Base-by-base conservation (phyloP, 2,329 filamentous ascomycete species). In the Lachnellula hyalina region DNA sequence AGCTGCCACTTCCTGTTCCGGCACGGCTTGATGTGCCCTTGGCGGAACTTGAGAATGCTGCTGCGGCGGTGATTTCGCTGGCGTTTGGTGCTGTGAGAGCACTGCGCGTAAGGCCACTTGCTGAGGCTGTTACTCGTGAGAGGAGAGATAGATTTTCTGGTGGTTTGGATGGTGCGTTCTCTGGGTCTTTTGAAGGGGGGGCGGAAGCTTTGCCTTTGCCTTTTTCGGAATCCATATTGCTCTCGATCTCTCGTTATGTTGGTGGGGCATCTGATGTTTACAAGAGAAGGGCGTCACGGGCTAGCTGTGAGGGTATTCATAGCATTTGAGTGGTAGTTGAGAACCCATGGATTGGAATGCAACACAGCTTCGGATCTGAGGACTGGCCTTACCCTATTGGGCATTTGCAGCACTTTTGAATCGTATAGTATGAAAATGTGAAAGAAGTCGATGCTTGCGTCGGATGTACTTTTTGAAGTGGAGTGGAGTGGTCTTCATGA, bases 41-140 rank as follows among this genome's bases (percentile, higher is more conserved):
- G 7, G 50, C 65, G 34, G 60, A 61, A 52, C 52, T 66, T 62
- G 54, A 61, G 53, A 64, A 58, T 57, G 57, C 58, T 23, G 61
- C 42, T 38, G 47, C 44, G 28, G 53, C 50, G 42, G 51, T 62
- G 5, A 66, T 14, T 32, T 64, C 63, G 38, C 56, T 60, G 38
- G 47, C 46, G 36, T 42, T 55, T 46, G 61, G 56, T 40, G 60
- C 51, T 21, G 61, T 53, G 46, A 74, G 67, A n/a, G 66, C 61
- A 58, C 66, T 67, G 21, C 65, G 64, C 21, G 70, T 59, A 32
- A 74, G 66, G 0, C 66, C 64, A 12, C 61, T 65, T 32, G 72
- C 72, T 25, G 72, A 74, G 48, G 64, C 62, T 51, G 61, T 55
- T 47, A 70, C 57, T 52, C 65, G 57, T 41, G 62, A 62, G 3